Conservation (phyloP, 495 filamentous ascomycete genomes). For the Aspergillus asperescens region DNA sequence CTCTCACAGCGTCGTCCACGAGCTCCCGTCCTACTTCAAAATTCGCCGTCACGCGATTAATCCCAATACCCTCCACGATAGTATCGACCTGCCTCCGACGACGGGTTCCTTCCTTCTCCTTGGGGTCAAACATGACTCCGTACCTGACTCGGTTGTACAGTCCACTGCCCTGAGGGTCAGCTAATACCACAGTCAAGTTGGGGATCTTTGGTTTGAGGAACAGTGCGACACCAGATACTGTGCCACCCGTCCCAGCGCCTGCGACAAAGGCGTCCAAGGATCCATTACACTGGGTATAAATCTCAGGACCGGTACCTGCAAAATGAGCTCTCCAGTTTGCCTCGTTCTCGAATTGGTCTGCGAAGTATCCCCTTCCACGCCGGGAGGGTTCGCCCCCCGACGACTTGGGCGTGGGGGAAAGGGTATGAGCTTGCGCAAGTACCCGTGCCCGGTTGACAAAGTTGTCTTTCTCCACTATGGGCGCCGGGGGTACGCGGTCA, state of each 20-base stretch:
- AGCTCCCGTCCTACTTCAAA: constrained; percentile 80
- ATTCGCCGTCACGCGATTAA: constrained; percentile 87
- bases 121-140: constrained; percentile 91
- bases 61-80: constrained; percentile 92
- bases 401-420: constrained; percentile 31
- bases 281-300: constrained; percentile 71
- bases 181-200: constrained; percentile 68
- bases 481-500: constrained; percentile 81
- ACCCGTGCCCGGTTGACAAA: constrained; percentile 91
- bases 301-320: constrained; percentile 81
- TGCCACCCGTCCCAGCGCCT: constrained; percentile 94
- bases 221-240: constrained; percentile 77
- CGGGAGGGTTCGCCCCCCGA: constrained; percentile 13
- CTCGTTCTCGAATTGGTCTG: constrained; percentile 89
- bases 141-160: constrained; percentile 84
- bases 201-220: constrained; percentile 70
- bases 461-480: constrained; percentile 83
- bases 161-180: constrained; percentile 91
- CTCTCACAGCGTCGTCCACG: constrained; percentile 84
- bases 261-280: constrained; percentile 83
- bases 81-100: constrained; percentile 88
- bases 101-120: constrained; percentile 84
- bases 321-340: constrained; percentile 85
- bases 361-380: constrained; percentile 71
- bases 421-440: constrained; percentile 66